These are phyloP conservation scores for Xylaria digitata DNA, from an alignment of 2,329 filamentous ascomycete species.

Conservation along the genomic window DNA sequence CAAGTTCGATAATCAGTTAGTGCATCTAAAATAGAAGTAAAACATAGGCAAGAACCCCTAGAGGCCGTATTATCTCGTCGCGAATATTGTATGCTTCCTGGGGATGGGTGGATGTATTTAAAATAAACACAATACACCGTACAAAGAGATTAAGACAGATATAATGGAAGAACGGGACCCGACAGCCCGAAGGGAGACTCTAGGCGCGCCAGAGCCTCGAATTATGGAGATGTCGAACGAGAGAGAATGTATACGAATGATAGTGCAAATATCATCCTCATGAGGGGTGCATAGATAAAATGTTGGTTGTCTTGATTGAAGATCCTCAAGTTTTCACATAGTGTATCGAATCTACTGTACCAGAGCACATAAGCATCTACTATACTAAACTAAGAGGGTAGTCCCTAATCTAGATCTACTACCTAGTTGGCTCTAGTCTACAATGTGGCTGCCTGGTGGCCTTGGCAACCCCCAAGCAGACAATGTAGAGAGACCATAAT, in stretches of 20 bases:
- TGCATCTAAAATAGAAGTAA: not conserved
- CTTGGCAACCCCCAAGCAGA: not conserved
- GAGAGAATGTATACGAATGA: not conserved
- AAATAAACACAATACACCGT: not conserved
- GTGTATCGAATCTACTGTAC: too few species aligned
- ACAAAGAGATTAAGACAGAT: not conserved
- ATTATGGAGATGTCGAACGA: not conserved
- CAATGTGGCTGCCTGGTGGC: not conserved
- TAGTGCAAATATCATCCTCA: too few species aligned
- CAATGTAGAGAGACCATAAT: too few species aligned
- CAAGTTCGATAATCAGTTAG: constrained; percentile 1
- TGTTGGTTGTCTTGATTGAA: too few species aligned
- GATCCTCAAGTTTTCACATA: too few species aligned
- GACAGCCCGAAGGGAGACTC: not conserved
- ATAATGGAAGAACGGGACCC: not conserved
- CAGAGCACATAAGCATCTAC: too few species aligned
- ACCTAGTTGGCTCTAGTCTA: too few species aligned
- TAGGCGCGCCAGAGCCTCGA: not conserved
- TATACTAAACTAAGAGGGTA: too few species aligned
- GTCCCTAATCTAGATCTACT: too few species aligned
- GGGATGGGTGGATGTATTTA: not conserved
- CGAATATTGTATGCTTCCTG: not conserved
- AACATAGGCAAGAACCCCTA: not conserved
- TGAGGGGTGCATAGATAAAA: too few species aligned
- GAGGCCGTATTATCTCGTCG: not conserved